Evolutionary conservation across 495 filamentous ascomycete genomes (phyloP), one percentile per base, ranked within the genome.

Genomic region (Penicillium waksmanii): DNA sequence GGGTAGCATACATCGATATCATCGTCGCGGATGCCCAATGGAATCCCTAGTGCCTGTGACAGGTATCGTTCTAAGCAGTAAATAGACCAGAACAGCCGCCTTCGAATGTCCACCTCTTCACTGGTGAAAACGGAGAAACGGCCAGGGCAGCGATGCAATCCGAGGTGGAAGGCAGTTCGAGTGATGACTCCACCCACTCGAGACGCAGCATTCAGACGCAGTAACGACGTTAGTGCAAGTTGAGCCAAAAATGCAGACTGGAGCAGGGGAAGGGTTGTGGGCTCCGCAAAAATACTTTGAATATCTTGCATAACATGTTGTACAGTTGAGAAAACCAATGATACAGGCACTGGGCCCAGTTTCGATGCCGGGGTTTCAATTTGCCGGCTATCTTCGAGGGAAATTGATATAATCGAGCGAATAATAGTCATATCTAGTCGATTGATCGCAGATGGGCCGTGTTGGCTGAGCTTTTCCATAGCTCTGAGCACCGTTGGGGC

Each of bases 1-100:
- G 74, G 80, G 55, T 78, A 79, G 57, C 80, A 83, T 9, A 83
- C 80, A 57, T 83, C 80, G 47, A 82, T 73, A 57, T 83, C 80
- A 60, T 82, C 78, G 66, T 82, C 79, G 51, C 73, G 70, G 46
- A 83, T 76, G n/a, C 72, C 67, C 11, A 82, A 66, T n/a, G 80
- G 80, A 7, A 80, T 69, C 0, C 80, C 80, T 23, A 83, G 63
- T 12, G 78, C 74, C 56, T 82, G 80, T 10, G 73, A 79, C 2
- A 83, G 66, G 64, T 79, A 80, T 60, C 80, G 62, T 19, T 83
- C 80, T 1, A 82, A 64, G 40, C 70, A 77, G 54, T 82, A 83
- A 13, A 82, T 77, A 0, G 79, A 79, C 80, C 80, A 83, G 57
- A 82, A 83, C 3, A 82, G 51, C 4, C 79, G 70, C 46, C 72